A percentile compares a stretch with the other conserved stretches of the same genome.
These are phyloP conservation scores for Aspergillus vadensis DNA, from an alignment of 2,329 filamentous ascomycete genomes.

Conservation along the genomic window DNA sequence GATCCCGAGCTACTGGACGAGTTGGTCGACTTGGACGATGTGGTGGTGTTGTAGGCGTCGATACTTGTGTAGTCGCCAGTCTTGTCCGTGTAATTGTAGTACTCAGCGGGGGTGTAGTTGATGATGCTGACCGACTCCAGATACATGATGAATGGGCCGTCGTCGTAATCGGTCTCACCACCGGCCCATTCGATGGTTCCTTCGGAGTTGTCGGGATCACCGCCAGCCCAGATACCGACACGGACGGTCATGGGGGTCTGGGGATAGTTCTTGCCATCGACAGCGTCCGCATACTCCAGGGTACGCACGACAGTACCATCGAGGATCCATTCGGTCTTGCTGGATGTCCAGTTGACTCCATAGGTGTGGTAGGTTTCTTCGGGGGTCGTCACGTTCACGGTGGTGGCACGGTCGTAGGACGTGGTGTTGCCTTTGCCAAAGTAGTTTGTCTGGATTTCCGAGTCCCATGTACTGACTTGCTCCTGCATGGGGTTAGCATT, in stretches of 20 bases:
- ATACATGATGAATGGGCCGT: slow-evolving; percentile 72
- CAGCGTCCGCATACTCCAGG: slow-evolving; percentile 61
- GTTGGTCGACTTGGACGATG: slow-evolving; percentile 7
- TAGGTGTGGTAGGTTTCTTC: slow-evolving; percentile 50
- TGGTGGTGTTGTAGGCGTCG: slow-evolving; percentile 36
- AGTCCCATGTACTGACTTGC: slow-evolving; percentile 36
- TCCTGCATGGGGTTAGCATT: slow-evolving; percentile 41
- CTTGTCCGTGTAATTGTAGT: slow-evolving; percentile 66
- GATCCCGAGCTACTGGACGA: slow-evolving; percentile 7
- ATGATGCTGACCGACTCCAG: slow-evolving; percentile 62
- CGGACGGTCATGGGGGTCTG: slow-evolving; percentile 74
- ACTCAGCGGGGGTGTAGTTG: slow-evolving; percentile 61
- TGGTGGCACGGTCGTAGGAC: slow-evolving; percentile 80
- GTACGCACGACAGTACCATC: slow-evolving; percentile 64
- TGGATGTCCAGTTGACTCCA: slow-evolving; percentile 65
- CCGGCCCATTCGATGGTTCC: slow-evolving; percentile 70
- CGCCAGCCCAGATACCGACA: slow-evolving; percentile 70
- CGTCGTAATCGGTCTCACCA: slow-evolving; percentile 65
- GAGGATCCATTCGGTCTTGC: slow-evolving; percentile 65
- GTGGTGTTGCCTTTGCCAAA: slow-evolving; percentile 86
- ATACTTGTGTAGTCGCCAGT: slow-evolving; percentile 65
- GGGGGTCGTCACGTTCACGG: slow-evolving; percentile 67
- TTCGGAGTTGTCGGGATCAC: slow-evolving; percentile 45
- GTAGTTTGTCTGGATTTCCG: slow-evolving; percentile 75
- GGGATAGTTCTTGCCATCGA: slow-evolving; percentile 62